Base-by-base conservation (phyloP, 225 moss, liverwort and hornwort species). In the Pseudisothecium myosuroides region DNA sequence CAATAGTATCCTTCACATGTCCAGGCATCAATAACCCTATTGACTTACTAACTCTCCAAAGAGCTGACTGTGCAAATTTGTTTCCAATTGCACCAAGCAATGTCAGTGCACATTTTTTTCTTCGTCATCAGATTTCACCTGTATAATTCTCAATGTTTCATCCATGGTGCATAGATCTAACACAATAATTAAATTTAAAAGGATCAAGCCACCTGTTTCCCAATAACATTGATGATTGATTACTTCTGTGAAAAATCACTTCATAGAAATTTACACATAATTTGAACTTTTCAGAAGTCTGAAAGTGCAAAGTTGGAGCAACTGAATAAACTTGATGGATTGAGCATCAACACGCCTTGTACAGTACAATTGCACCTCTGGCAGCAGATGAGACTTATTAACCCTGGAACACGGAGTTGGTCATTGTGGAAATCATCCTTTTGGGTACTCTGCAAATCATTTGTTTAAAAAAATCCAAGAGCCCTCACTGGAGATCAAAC, bases 281-380 rank as follows among this genome's bases (percentile, higher is more conserved):
- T 13, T 18, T 5, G 37, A 21, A 28, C 14, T 45, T 47, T 32
- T 32, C 45, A 7, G 15, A 64, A 81, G 81, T 49, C 64, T n/a
- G n/a, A n/a, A 36, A 49, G 32, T 2, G 17, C 64, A 11, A 82
- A 49, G 24, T 26, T 49, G 10, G 24, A 24, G 52, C 83, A 50
- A 23, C 34, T 23, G 61, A 47, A 47, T 1, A 23, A 36, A 24
- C 19, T 74, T 32, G 11, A 34, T 32, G 45, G 45, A 36, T 50
- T 12, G 9, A 32, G 7, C 11, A 5, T 36, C 54, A 36, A 23
- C 54, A 36, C 0, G 2, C 54, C 22, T 3, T 54, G 2, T 10
- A 28, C 9, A 3, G 2, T 10, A 28, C 9, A 3, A 43, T 10
- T 62, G 62, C 32, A 61, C 31, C 6, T 81, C 43, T 31, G 4